phyloP scores from a whole-genome alignment of 2,329 filamentous ascomycete species.

The Aspergillus quadrilineatus region DNA sequence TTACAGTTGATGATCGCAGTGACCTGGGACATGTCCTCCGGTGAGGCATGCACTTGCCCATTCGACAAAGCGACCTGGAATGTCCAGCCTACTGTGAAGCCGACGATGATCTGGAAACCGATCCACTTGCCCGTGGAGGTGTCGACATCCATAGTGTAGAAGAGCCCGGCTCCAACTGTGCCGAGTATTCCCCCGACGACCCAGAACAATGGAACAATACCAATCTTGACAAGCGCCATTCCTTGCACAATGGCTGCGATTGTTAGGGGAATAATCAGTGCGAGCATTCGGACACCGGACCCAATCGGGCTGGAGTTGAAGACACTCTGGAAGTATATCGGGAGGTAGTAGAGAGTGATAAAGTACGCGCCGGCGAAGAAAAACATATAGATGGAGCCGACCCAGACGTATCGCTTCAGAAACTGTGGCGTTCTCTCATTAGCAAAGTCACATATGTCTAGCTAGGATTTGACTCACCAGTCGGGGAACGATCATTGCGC shows the following conservation, averaged over 20 bases:
- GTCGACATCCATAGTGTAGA: constrained; percentile 34
- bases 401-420: constrained; percentile 10
- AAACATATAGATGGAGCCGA: neutral
- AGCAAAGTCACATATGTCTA: neutral
- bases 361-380: neutral
- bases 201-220: neutral
- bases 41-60: constrained; percentile 21
- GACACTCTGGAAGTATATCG: constrained; percentile 50
- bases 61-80: constrained; percentile 26
- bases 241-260: constrained; percentile 28
- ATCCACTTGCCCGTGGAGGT: constrained; percentile 34
- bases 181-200: neutral
- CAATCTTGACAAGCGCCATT: constrained; percentile 17
- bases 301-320: constrained; percentile 42
- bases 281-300: constrained; percentile 44
- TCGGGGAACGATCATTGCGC: neutral
- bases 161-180: constrained; percentile 13
- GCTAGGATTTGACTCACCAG: neutral
- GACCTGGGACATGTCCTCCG: constrained; percentile 22
- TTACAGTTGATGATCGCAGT: constrained; percentile 24
- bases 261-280: constrained; percentile 35
- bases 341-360: constrained; percentile 35
- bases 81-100: neutral
- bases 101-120: constrained; percentile 25
- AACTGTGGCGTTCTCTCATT: neutral